Percentiles rank a stretch among this genome's conserved stretches.
Conservation (phyloP, 768 basidiomycete genomes). For the Cystofilobasidium capitatum region DNA sequence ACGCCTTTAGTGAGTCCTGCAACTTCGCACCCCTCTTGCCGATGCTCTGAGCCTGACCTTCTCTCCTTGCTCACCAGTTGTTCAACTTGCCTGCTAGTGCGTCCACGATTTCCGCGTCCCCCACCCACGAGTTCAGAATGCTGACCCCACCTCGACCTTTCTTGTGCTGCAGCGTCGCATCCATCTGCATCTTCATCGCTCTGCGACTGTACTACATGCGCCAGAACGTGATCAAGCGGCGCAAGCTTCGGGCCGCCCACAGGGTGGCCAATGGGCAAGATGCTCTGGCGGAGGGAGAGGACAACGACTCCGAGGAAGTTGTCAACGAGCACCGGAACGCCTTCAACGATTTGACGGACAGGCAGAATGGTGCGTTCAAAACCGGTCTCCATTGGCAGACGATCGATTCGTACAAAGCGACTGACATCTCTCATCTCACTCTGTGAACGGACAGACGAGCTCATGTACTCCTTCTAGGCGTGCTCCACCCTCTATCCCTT, state of each 20-base stretch:
- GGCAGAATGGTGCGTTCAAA: constrained; percentile 44
- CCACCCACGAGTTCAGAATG: not conserved
- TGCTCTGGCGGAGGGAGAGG: not conserved
- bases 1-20: constrained; percentile 15
- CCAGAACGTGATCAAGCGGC: constrained; percentile 12
- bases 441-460: constrained; percentile 1
- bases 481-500: no score
- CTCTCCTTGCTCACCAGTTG: not conserved
- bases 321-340: constrained; percentile 41
- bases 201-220: constrained; percentile 15
- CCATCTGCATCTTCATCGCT: constrained; percentile 9
- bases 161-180: not conserved
- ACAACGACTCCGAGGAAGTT: not conserved
- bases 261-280: not conserved
- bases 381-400: not conserved
- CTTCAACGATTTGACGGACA: constrained; percentile 48
- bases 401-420: not conserved
- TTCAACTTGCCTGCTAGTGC: not conserved
- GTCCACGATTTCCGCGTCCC: no score
- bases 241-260: not conserved
- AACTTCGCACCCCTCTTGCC: not conserved
- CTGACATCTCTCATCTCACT: not conserved
- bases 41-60: not conserved
- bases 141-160: not conserved
- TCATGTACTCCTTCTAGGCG: constrained; percentile 15